Evolutionary conservation across 1,284 basidiomycete species (phyloP).

Genomic region (Schizopora paradoxa): DNA sequence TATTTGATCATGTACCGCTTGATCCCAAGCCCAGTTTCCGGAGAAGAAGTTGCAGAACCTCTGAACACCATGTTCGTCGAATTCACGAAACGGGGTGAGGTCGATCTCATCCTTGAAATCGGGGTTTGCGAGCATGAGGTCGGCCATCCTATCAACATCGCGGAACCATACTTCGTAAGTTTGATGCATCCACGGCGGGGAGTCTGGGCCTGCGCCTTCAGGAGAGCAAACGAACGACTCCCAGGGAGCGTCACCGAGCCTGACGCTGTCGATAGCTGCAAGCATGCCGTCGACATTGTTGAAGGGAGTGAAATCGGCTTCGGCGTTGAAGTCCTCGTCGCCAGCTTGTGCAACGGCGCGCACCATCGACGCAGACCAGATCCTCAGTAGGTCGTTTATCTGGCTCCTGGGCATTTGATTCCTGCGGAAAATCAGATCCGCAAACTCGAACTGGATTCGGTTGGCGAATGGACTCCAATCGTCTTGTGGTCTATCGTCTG

Average conservation of each 20-base stretch:
- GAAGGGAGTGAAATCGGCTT: background rate
- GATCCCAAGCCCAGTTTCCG: slow-evolving; percentile 1
- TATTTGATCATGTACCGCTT: too few relatives aligned
- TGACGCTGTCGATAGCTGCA: background rate
- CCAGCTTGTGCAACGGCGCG: background rate
- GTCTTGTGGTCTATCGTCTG: slow-evolving; percentile 5
- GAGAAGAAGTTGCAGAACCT: background rate
- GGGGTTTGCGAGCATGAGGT: background rate
- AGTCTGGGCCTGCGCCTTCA: background rate
- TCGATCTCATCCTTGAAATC: background rate
- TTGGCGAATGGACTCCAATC: slow-evolving; percentile 21
- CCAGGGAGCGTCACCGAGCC: background rate
- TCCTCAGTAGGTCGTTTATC: slow-evolving; percentile 18
- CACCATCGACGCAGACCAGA: slow-evolving; percentile 22
- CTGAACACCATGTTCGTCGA: background rate
- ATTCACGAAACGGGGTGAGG: background rate
- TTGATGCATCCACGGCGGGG: background rate
- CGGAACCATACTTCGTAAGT: background rate
- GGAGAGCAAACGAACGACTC: background rate
- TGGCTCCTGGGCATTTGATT: slow-evolving; percentile 18
- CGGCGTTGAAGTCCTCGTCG: background rate
- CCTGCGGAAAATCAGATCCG: slow-evolving; percentile 20
- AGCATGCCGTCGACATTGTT: background rate
- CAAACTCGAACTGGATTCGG: slow-evolving; percentile 19
- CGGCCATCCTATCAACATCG: background rate